Evolutionary conservation across 192 early-diverging fungal genomes (phyloP).

Genomic region (Globomyces pollinis-pini): DNA sequence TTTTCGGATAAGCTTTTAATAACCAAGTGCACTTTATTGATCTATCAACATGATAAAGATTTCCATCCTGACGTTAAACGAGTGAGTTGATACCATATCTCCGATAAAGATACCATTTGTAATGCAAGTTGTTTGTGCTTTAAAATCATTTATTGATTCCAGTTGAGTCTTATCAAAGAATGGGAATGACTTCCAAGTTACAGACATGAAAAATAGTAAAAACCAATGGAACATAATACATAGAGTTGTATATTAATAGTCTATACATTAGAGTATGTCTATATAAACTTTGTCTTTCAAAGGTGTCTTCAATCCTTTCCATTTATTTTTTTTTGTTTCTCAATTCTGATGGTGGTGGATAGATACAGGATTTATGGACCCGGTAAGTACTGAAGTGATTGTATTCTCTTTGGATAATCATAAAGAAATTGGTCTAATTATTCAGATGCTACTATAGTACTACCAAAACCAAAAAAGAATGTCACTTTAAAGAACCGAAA

Average conservation of each 20-base stretch:
- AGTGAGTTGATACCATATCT: no score
- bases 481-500: constrained; percentile 10
- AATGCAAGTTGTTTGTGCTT: not conserved
- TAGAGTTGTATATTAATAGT: no score
- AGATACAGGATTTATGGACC: constrained; percentile 2
- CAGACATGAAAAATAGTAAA: no score
- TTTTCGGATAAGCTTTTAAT: constrained; percentile 33
- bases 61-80: no score
- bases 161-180: not conserved
- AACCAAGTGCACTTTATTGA: constrained; percentile 19
- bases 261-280: no score
- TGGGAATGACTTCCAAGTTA: not conserved
- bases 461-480: no score
- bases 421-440: no score
- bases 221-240: no score
- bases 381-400: not conserved
- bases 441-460: no score
- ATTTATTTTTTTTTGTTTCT: not conserved
- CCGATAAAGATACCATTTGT: not conserved
- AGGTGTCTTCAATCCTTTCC: not conserved
- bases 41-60: constrained; percentile 25
- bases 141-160: not conserved
- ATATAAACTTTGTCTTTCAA: no score
- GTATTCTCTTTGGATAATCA: no score
- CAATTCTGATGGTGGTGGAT: not conserved